Evolutionary conservation across 768 basidiomycete genomes (phyloP).

Genomic region (Phanerodontia chrysosporium): DNA sequence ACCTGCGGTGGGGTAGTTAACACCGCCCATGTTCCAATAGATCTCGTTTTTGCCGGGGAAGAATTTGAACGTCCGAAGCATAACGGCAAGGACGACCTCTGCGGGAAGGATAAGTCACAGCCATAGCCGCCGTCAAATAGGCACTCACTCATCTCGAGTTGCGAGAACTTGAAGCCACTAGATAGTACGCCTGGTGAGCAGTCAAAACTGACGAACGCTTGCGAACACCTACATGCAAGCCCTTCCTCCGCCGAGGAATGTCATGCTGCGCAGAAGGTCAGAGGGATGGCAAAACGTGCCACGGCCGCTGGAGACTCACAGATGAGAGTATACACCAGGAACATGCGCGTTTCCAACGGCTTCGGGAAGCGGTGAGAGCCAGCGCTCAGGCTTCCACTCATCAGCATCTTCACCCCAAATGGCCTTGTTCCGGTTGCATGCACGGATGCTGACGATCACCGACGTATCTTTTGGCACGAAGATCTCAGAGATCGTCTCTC

Average conservation of each 20-base stretch:
- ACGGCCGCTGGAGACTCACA: constrained; percentile 2
- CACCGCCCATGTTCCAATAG: constrained; percentile 14
- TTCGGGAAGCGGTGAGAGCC: constrained; percentile 24
- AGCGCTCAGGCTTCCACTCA: constrained; percentile 39
- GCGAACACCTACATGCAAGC: constrained; percentile 13
- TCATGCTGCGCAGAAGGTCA: constrained; percentile 8
- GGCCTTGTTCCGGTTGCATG: constrained; percentile 35
- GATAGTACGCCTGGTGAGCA: not conserved
- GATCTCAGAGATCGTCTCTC: constrained; percentile 20
- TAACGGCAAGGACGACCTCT: constrained; percentile 15
- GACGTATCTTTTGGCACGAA: constrained; percentile 35
- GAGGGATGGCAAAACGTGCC: not conserved
- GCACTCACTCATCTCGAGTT: constrained; percentile 22
- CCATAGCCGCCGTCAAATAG: too few species aligned
- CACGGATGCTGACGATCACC: constrained; percentile 32
- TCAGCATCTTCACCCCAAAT: constrained; percentile 42
- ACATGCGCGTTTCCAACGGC: not conserved
- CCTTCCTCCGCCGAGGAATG: constrained; percentile 13
- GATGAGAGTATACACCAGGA: not conserved
- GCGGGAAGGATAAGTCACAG: not conserved
- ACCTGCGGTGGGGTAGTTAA: constrained; percentile 14
- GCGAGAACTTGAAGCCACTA: constrained; percentile 23
- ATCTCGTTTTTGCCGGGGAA: constrained; percentile 8
- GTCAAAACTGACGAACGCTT: not conserved
- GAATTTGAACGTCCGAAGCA: constrained; percentile 13